Evolutionary conservation across 2,329 filamentous ascomycete species (phyloP).

Genomic region (Phyllosticta citriasiana): DNA sequence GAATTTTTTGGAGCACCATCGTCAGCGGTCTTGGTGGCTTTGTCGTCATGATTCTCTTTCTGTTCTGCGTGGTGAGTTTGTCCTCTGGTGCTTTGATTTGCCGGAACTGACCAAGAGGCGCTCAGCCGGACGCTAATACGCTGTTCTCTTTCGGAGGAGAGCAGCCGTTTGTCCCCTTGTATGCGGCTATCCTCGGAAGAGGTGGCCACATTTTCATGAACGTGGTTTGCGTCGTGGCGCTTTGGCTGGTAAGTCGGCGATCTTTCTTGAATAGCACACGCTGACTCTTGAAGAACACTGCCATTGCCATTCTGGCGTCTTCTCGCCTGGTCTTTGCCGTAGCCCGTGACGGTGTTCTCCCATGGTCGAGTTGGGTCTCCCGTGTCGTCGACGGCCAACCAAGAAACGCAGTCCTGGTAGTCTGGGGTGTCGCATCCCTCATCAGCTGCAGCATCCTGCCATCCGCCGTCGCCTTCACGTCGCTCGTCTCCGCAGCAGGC

Average conservation of each 20-base stretch:
- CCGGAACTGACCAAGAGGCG: background rate
- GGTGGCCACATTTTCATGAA: conserved; percentile 53
- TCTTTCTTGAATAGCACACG: background rate
- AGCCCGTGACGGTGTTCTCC: conserved; percentile 50
- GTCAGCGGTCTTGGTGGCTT: conserved; percentile 48
- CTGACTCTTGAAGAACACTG: conserved; percentile 40
- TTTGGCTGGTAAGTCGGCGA: conserved; percentile 36
- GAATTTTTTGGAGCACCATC: conserved; percentile 52
- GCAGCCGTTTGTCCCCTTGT: conserved; percentile 50
- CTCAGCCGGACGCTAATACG: conserved; percentile 40
- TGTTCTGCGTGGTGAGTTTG: conserved; percentile 37
- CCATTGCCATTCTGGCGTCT: conserved; percentile 48
- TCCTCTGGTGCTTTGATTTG: background rate
- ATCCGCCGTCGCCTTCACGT: conserved; percentile 34
- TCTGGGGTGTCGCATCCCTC: conserved; percentile 44
- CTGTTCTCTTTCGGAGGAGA: conserved; percentile 45
- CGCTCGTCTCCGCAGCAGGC: conserved; percentile 29
- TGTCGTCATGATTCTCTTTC: conserved; percentile 46
- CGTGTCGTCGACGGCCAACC: conserved; percentile 44
- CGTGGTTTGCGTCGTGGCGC: conserved; percentile 41
- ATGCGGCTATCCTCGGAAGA: conserved; percentile 46
- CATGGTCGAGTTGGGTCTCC: conserved; percentile 49
- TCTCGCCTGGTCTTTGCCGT: conserved; percentile 55
- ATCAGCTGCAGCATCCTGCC: conserved; percentile 51
- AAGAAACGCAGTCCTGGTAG: conserved; percentile 49